Conservation (phyloP, 2,329 filamentous ascomycete species). For the Verticillium dahliae region DNA sequence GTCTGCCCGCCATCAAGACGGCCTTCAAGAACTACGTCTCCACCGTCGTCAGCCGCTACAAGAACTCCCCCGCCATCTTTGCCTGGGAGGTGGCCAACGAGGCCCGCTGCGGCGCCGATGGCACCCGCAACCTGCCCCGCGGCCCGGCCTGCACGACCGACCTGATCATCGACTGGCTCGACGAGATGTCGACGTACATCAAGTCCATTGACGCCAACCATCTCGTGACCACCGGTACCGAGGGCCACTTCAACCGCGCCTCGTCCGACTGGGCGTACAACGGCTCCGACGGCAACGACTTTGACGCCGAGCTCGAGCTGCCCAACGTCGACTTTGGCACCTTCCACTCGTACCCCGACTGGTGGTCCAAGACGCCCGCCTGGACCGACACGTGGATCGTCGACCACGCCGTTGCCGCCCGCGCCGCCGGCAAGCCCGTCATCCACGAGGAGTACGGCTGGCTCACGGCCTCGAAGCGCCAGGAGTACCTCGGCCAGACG, state of each 20-base stretch:
- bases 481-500: constrained; percentile 35
- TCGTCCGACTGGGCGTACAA: constrained; percentile 38
- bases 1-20: constrained; percentile 39
- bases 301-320: constrained; percentile 41
- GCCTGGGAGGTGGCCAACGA: constrained; percentile 66
- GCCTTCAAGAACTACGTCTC: constrained; percentile 53
- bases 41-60: constrained; percentile 53
- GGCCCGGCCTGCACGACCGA: constrained; percentile 31
- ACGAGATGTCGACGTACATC: constrained; percentile 48
- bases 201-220: constrained; percentile 45
- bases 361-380: constrained; percentile 43
- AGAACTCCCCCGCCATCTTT: constrained; percentile 51
- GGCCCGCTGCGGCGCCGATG: constrained; percentile 40
- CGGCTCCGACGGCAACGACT: constrained; percentile 44
- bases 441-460: constrained; percentile 51
- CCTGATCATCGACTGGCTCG: constrained; percentile 39
- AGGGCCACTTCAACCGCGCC: constrained; percentile 48
- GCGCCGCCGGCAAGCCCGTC: constrained; percentile 41
- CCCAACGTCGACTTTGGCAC: constrained; percentile 45
- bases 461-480: constrained; percentile 40
- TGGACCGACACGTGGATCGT: constrained; percentile 50
- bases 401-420: constrained; percentile 40
- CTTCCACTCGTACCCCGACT: constrained; percentile 51
- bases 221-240: constrained; percentile 48
- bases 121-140: constrained; percentile 35